These are phyloP conservation scores for Coemansia sp. DNA, from an alignment of 192 early-diverging fungal genomes.

Conservation along the genomic window DNA sequence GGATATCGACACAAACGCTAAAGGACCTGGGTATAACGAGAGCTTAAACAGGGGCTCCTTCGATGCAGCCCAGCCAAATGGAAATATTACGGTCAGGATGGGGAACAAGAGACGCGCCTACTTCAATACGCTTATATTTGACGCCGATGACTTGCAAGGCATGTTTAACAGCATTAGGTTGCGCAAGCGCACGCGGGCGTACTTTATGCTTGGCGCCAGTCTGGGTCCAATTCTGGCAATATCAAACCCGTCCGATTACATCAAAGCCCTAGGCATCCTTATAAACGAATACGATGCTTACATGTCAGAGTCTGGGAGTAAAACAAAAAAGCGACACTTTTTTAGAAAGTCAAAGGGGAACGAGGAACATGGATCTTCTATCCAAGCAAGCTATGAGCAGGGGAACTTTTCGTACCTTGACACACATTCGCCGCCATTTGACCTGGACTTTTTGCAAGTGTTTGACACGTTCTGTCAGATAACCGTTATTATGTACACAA, in stretches of 20 bases:
- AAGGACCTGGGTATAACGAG: not conserved
- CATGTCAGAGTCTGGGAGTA: slow-evolving; percentile 49
- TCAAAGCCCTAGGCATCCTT: slow-evolving; percentile 63
- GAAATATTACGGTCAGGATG: not conserved
- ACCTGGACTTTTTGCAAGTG: slow-evolving; percentile 68
- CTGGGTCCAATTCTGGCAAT: slow-evolving; percentile 66
- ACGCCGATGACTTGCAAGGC: slow-evolving; percentile 42
- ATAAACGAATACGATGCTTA: slow-evolving; percentile 60
- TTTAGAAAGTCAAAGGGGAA: slow-evolving; percentile 50
- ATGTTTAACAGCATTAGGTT: slow-evolving; percentile 53
- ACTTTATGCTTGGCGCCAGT: slow-evolving; percentile 67
- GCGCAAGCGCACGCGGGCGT: slow-evolving; percentile 58
- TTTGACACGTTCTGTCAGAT: slow-evolving; percentile 69
- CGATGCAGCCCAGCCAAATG: not conserved
- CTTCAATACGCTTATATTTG: slow-evolving; percentile 50
- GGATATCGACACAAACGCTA: slow-evolving; percentile 1
- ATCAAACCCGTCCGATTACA: slow-evolving; percentile 62
- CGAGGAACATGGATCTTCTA: slow-evolving; percentile 41
- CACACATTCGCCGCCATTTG: slow-evolving; percentile 60
- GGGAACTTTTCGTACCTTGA: slow-evolving; percentile 56
- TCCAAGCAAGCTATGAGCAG: slow-evolving; percentile 32
- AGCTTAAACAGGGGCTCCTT: not conserved
- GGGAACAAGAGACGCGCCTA: slow-evolving; percentile 39
- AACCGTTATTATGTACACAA: slow-evolving; percentile 61
- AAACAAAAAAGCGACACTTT: slow-evolving; percentile 48